Conservation (phyloP, 208 protist genomes). For the Paratrypanosoma confusum region DNA sequence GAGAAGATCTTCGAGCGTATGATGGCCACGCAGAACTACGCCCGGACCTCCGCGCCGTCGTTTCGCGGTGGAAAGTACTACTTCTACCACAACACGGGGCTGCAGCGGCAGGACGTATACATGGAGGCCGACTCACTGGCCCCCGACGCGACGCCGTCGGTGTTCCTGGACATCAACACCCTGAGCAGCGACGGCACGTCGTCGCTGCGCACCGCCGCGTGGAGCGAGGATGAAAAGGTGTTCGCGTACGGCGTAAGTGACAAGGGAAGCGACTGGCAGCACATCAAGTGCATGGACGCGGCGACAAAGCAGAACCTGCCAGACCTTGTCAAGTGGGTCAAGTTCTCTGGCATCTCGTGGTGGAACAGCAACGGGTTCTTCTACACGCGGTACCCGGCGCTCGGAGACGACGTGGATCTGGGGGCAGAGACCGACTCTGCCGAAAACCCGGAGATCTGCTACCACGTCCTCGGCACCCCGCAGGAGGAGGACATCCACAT, state of each 20-base stretch:
- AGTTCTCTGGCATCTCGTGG: conserved; percentile 84
- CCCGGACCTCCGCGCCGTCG: conserved; percentile 57
- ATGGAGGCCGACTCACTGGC: conserved; percentile 30
- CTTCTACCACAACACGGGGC: conserved; percentile 84
- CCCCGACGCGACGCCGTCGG: conserved; percentile 14
- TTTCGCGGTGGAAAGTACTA: conserved; percentile 64
- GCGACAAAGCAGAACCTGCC: conserved; percentile 36
- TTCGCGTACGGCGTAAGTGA: conserved; percentile 81
- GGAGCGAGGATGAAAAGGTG: conserved; percentile 65
- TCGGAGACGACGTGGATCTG: conserved; percentile 46
- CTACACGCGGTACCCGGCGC: conserved; percentile 80
- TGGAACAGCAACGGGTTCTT: conserved; percentile 86
- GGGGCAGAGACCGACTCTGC: conserved; percentile 81
- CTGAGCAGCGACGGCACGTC: conserved; percentile 81
- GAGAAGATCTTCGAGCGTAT: conserved; percentile 50
- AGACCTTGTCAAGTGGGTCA: conserved; percentile 80
- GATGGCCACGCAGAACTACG: conserved; percentile 60
- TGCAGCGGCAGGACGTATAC: conserved; percentile 85
- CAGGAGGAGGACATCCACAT: conserved; percentile 74
- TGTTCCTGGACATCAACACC: conserved; percentile 88
- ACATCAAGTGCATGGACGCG: conserved; percentile 57
- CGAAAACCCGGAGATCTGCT: conserved; percentile 75
- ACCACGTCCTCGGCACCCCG: conserved; percentile 72
- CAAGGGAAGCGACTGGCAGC: conserved; percentile 88
- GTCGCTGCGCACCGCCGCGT: conserved; percentile 32